phyloP scores from a whole-genome alignment of 768 basidiomycete genomes.

The Lanmaoa rubissima region DNA sequence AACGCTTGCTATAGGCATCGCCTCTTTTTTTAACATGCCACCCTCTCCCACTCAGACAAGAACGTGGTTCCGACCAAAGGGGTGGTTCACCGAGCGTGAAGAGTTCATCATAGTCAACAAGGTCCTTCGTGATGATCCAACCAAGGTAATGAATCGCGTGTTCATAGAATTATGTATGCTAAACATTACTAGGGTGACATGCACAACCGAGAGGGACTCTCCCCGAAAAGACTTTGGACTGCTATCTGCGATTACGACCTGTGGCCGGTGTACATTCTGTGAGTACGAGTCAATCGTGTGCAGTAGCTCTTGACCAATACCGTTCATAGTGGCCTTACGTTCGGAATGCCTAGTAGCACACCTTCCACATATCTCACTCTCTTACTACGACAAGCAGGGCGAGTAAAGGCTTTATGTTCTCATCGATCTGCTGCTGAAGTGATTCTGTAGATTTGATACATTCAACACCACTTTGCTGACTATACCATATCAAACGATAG shows the following conservation, averaged over 20 bases:
- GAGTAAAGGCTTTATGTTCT: neutral
- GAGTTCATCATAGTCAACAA: constrained; percentile 60
- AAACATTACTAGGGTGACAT: constrained; percentile 40
- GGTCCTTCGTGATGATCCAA: constrained; percentile 62
- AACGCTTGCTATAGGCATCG: constrained; percentile 51
- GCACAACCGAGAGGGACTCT: constrained; percentile 67
- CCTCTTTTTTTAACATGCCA: constrained; percentile 59
- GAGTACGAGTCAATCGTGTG: neutral
- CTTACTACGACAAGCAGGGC: constrained; percentile 54
- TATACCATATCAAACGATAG: constrained; percentile 52
- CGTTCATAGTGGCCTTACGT: constrained; percentile 45
- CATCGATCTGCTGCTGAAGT: neutral
- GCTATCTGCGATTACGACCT: constrained; percentile 61
- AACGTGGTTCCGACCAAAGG: constrained; percentile 54
- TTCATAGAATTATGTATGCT: neutral
- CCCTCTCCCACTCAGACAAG: constrained; percentile 60
- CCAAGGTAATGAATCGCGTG: constrained; percentile 37
- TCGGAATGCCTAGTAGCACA: constrained; percentile 47
- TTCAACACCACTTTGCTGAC: constrained; percentile 59
- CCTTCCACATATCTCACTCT: constrained; percentile 59
- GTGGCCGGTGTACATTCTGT: constrained; percentile 64
- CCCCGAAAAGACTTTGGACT: constrained; percentile 47
- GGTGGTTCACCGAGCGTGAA: constrained; percentile 64
- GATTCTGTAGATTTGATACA: constrained; percentile 47
- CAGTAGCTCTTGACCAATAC: neutral